Conservation (phyloP, 1,139 yeast species). For the Yamadazyma trypodendri region DNA sequence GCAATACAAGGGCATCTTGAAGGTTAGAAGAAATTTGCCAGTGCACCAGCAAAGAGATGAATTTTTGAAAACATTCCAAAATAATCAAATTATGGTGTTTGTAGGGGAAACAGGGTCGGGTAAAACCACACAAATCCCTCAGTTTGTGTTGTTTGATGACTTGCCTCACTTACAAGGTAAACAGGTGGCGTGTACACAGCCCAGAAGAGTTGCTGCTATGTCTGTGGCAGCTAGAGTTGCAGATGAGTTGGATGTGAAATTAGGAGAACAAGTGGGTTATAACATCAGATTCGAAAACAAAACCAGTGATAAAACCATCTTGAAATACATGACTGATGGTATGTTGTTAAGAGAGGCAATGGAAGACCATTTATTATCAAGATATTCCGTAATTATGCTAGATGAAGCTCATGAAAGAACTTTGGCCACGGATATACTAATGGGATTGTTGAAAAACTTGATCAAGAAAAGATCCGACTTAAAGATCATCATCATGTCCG, state of each 20-base stretch:
- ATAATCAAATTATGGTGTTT: constrained; percentile 92
- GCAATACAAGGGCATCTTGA: constrained; percentile 74
- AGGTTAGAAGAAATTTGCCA: constrained; percentile 80
- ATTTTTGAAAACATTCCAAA: constrained; percentile 78
- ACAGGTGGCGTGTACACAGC: constrained; percentile 95
- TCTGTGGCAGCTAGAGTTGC: constrained; percentile 96
- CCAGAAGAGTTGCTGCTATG: constrained; percentile 97
- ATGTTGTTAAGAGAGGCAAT: constrained; percentile 96
- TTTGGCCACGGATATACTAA: constrained; percentile 90
- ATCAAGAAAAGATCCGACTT: constrained; percentile 78
- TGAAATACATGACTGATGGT: constrained; percentile 99
- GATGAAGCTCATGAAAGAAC: constrained; percentile 99
- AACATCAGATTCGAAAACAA: constrained; percentile 91
- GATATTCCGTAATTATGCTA: constrained; percentile 85
- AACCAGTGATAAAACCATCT: constrained; percentile 72
- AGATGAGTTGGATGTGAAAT: constrained; percentile 87
- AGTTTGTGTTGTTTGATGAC: constrained; percentile 90
- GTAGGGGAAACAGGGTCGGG: constrained; percentile 99
- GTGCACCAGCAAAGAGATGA: constrained; percentile 93
- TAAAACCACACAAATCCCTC: constrained; percentile 96
- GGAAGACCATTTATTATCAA: constrained; percentile 82
- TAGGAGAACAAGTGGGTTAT: constrained; percentile 94
- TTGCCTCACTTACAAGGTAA: constrained; percentile 78
- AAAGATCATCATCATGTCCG: constrained; percentile 94
- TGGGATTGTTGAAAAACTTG: constrained; percentile 90